Evolutionary conservation across 257 asterid species (phyloP).

Genomic region (Schizonepeta tenuifolia): DNA sequence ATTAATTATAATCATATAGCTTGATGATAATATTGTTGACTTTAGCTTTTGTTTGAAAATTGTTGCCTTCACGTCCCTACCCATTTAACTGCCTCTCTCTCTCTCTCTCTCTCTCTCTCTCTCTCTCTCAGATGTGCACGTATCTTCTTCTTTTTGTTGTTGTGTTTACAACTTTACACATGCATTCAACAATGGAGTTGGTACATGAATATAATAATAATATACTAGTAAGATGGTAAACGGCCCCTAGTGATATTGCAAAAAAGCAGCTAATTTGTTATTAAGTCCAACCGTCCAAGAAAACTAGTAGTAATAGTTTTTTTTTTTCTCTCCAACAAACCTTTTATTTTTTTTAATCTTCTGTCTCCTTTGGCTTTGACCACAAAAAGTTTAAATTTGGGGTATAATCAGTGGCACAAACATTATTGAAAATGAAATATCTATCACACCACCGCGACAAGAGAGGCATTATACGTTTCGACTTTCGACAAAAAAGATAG

Average conservation of each 20-base stretch:
- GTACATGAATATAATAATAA: background rate
- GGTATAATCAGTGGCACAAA: background rate
- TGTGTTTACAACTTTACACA: constrained; percentile 16
- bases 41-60: constrained; percentile 1
- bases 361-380: too few relatives aligned
- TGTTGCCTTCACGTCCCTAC: constrained; percentile 10
- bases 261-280: background rate
- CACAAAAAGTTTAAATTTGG: background rate
- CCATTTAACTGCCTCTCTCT: constrained; percentile 11
- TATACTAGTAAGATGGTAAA: background rate
- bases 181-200: constrained; percentile 24
- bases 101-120: constrained; percentile 17
- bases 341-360: too few relatives aligned
- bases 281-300: too few relatives aligned
- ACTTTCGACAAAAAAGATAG: too few relatives aligned
- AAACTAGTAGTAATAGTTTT: too few relatives aligned
- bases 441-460: background rate
- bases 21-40: constrained; percentile 32
- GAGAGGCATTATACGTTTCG: background rate
- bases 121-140: background rate
- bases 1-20: background rate
- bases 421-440: background rate
- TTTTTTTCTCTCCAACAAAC: background rate
- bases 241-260: background rate
- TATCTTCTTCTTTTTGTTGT: background rate